phyloP scores from a whole-genome alignment of 148 eudicot species.

The Arbutus unedo region DNA sequence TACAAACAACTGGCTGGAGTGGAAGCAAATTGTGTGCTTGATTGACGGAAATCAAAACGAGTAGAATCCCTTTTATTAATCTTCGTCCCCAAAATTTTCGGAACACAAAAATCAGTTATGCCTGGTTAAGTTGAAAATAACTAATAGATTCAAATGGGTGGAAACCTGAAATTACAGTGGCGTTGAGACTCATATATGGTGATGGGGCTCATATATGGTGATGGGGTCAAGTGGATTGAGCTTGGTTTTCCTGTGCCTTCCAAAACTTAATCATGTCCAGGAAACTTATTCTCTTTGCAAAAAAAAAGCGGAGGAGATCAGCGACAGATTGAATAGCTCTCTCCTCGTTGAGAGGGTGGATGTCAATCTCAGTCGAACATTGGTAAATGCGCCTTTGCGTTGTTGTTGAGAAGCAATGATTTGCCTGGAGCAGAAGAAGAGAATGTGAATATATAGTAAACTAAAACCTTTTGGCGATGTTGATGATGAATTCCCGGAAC shows the following conservation, averaged over 20 bases:
- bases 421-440: constrained; percentile 39
- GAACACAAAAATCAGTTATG: background rate
- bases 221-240: background rate
- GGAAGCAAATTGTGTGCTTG: no score
- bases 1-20: no score
- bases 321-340: constrained; percentile 89
- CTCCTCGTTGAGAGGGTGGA: constrained; percentile 87
- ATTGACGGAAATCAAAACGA: background rate
- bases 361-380: constrained; percentile 84
- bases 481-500: constrained; percentile 50
- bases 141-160: background rate
- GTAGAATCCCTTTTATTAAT: background rate
- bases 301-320: constrained; percentile 70
- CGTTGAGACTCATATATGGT: background rate
- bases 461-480: constrained; percentile 49
- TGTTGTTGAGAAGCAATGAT: constrained; percentile 77
- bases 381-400: constrained; percentile 80
- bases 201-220: background rate
- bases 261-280: no score
- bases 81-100: background rate
- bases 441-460: background rate
- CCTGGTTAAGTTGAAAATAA: background rate
- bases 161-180: background rate
- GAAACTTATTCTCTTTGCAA: no score
- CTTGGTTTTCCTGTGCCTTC: no score